A percentile compares a stretch with the other conserved stretches of the same genome.
Evolutionary conservation across 441 rosid species (phyloP).

Genomic region (Bruguiera hainesii): DNA sequence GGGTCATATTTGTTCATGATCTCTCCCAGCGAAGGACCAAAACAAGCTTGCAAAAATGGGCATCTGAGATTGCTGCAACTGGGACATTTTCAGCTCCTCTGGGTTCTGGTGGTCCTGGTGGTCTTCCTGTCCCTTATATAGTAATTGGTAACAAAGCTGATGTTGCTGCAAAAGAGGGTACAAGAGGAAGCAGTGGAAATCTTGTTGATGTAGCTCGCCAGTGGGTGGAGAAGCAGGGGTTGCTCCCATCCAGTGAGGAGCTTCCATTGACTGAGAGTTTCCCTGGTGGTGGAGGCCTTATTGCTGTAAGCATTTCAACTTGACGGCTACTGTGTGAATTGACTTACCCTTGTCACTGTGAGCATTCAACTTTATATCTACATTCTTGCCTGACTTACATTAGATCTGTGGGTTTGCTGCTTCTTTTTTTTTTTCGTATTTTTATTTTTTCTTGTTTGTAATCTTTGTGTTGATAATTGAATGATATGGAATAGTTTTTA

Average conservation of each 20-base stretch:
- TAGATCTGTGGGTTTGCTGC: not conserved
- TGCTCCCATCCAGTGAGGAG: conserved; percentile 85
- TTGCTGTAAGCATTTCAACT: conserved; percentile 54
- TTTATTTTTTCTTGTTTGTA: not conserved
- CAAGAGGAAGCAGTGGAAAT: conserved; percentile 94
- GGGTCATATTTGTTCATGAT: conserved; percentile 96
- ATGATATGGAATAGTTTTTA: not conserved
- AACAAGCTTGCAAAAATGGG: conserved; percentile 95
- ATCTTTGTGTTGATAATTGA: not conserved
- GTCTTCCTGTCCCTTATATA: conserved; percentile 94
- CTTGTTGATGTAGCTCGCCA: conserved; percentile 98
- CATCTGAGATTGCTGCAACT: conserved; percentile 73
- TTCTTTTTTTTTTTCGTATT: not conserved
- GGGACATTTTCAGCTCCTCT: conserved; percentile 98
- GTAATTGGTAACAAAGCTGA: conserved; percentile 96
- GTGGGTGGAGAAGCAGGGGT: conserved; percentile 99
- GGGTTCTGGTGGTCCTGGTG: conserved; percentile 83
- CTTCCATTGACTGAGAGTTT: conserved; percentile 95
- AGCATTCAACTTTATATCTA: too few species aligned
- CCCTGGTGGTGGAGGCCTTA: conserved; percentile 80
- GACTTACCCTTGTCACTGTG: too few species aligned
- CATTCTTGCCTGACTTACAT: too few species aligned
- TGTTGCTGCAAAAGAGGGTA: conserved; percentile 84
- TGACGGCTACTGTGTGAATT: not conserved
- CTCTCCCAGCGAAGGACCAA: conserved; percentile 96